phyloP scores from a whole-genome alignment of 805 yeast genomes.

The Pichia manshurica region DNA sequence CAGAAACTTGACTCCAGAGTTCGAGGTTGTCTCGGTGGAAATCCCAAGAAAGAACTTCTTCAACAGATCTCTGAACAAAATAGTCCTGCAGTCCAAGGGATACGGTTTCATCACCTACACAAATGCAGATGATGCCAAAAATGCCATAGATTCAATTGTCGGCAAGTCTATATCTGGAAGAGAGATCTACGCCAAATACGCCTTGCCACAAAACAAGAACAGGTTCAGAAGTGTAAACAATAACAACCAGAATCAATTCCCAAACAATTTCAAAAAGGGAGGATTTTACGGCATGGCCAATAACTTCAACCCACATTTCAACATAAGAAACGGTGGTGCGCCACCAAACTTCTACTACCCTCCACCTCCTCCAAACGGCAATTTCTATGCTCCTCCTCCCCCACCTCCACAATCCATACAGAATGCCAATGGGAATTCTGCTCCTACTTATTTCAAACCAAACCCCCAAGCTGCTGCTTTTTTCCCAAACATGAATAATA shows the following conservation, averaged over 20 bases:
- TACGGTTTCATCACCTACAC: conserved; percentile 53
- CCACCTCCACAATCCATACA: not conserved
- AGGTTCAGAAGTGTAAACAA: conserved; percentile 7
- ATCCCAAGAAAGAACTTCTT: conserved; percentile 27
- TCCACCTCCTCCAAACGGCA: conserved; percentile 1
- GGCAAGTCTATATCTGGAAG: conserved; percentile 31
- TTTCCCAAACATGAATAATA: conserved; percentile 5
- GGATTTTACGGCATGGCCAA: conserved; percentile 6
- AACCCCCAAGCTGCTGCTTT: conserved; percentile 6
- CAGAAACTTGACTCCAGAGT: conserved; percentile 33
- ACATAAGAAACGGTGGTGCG: not conserved
- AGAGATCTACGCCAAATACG: conserved; percentile 46
- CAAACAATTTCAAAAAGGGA: conserved; percentile 2
- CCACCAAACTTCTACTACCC: not conserved
- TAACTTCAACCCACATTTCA: conserved; percentile 3
- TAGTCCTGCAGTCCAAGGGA: conserved; percentile 27
- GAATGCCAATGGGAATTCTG: not conserved
- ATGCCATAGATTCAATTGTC: conserved; percentile 44
- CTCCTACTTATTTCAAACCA: not conserved
- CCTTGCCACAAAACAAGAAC: conserved; percentile 36
- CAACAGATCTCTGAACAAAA: conserved; percentile 21
- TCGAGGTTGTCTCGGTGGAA: conserved; percentile 30
- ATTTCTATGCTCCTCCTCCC: not conserved
- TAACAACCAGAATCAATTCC: conserved; percentile 4
- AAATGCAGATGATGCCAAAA: conserved; percentile 54